phyloP scores from a whole-genome alignment of 2,329 filamentous ascomycete genomes.

The Beauveria australis region DNA sequence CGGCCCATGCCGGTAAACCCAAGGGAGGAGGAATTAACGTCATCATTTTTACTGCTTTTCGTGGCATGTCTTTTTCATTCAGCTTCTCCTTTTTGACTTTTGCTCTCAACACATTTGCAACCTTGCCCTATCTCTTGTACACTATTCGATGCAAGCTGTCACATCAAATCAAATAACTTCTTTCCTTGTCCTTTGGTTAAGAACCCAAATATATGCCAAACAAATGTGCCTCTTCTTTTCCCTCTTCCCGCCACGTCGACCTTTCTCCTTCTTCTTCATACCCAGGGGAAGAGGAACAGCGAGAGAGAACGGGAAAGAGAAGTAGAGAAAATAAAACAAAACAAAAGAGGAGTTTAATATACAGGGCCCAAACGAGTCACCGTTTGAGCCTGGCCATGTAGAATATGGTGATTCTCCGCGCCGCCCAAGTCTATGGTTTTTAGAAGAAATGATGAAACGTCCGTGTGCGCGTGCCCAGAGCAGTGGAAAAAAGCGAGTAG shows the following conservation, averaged over 20 bases:
- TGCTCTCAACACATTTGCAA: background rate
- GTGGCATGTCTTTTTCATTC: background rate
- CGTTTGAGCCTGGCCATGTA: background rate
- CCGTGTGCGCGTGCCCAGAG: constrained; percentile 3
- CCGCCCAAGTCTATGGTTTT: constrained; percentile 7
- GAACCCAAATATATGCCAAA: constrained; percentile 6
- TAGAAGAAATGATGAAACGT: constrained; percentile 4
- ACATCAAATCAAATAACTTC: background rate
- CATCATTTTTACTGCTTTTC: constrained; percentile 3
- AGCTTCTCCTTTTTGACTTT: background rate
- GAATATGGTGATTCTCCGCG: background rate
- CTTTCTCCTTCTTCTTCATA: background rate
- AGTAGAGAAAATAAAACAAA: background rate
- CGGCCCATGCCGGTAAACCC: no score
- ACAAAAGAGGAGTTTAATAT: constrained; percentile 11
- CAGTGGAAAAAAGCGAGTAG: constrained; percentile 1
- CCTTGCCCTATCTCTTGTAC: background rate
- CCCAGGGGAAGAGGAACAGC: background rate
- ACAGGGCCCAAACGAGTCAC: constrained; percentile 3
- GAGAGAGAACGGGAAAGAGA: background rate
- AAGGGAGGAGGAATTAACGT: background rate
- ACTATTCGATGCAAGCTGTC: background rate
- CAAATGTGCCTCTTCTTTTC: background rate
- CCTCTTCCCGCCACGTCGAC: background rate
- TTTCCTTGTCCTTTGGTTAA: background rate